phyloP scores from a whole-genome alignment of 805 yeast species.

The Yamadazyma olivae region DNA sequence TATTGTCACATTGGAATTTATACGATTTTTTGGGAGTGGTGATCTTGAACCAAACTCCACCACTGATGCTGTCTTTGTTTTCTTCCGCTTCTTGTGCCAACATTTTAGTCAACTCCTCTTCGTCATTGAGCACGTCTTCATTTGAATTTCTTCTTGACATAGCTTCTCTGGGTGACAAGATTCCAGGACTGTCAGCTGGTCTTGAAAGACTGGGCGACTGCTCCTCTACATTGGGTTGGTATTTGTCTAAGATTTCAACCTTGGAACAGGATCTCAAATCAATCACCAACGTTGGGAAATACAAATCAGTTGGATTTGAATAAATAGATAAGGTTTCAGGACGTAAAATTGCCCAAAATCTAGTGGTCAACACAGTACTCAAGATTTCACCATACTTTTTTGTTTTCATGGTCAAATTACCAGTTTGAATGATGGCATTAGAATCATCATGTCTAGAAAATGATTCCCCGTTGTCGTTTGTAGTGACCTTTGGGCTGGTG shows the following conservation, averaged over 20 bases:
- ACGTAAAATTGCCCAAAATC: constrained; percentile 81
- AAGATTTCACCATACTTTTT: constrained; percentile 39
- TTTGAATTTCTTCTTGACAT: constrained; percentile 10
- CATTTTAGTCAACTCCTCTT: constrained; percentile 20
- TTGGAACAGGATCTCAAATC: constrained; percentile 63
- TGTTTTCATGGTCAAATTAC: constrained; percentile 36
- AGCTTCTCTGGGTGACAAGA: constrained; percentile 9
- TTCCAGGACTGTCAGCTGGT: constrained; percentile 7
- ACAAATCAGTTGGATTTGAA: constrained; percentile 70
- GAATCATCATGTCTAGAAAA: constrained; percentile 21
- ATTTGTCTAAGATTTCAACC: constrained; percentile 49
- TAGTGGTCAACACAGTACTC: constrained; percentile 33
- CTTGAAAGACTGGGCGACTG: neutral
- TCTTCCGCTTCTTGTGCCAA: constrained; percentile 24
- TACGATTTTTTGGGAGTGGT: constrained; percentile 56
- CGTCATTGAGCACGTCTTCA: constrained; percentile 17
- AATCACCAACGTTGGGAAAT: constrained; percentile 76
- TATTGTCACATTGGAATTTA: constrained; percentile 70
- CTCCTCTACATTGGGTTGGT: constrained; percentile 21
- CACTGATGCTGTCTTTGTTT: constrained; percentile 21
- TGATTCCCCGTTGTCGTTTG: neutral
- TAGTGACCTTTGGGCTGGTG: neutral
- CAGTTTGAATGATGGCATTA: constrained; percentile 26
- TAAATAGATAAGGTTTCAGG: constrained; percentile 68
- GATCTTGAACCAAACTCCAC: constrained; percentile 54